Evolutionary conservation across 2,329 filamentous ascomycete species (phyloP).

Genomic region (Cladosporium velox): DNA sequence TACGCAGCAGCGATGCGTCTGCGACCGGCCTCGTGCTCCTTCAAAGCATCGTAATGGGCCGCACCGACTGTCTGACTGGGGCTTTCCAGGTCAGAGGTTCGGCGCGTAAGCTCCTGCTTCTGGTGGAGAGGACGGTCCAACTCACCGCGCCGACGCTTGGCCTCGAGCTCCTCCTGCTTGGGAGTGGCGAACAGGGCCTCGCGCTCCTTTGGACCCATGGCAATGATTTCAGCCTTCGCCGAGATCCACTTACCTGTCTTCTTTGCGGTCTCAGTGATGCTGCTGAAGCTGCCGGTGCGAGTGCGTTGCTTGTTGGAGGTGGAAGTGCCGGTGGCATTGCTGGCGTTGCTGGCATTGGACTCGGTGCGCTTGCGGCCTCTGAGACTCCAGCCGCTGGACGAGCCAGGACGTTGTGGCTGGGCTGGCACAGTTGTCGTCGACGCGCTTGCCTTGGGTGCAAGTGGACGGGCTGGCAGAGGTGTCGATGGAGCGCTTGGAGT

Average conservation of each 20-base stretch:
- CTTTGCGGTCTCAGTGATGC: constrained; percentile 18
- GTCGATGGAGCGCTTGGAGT: neutral
- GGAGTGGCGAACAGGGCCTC: neutral
- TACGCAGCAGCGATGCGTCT: neutral
- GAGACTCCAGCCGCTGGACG: constrained; percentile 13
- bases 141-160: neutral
- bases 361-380: constrained; percentile 9
- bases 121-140: constrained; percentile 18
- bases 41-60: neutral
- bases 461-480: neutral
- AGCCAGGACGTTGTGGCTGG: constrained; percentile 1
- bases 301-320: neutral
- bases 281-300: constrained; percentile 16
- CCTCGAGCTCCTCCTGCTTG: neutral
- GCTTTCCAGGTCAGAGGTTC: neutral
- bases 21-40: neutral
- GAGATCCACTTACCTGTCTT: constrained; percentile 17
- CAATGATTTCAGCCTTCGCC: constrained; percentile 11
- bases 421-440: neutral
- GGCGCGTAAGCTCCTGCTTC: neutral
- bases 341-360: neutral
- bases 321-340: neutral
- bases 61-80: neutral
- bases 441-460: neutral
- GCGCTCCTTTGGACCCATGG: constrained; percentile 17